Base-by-base conservation (phyloP, 2,329 filamentous ascomycete species). In the Teratosphaeria nubilosa region DNA sequence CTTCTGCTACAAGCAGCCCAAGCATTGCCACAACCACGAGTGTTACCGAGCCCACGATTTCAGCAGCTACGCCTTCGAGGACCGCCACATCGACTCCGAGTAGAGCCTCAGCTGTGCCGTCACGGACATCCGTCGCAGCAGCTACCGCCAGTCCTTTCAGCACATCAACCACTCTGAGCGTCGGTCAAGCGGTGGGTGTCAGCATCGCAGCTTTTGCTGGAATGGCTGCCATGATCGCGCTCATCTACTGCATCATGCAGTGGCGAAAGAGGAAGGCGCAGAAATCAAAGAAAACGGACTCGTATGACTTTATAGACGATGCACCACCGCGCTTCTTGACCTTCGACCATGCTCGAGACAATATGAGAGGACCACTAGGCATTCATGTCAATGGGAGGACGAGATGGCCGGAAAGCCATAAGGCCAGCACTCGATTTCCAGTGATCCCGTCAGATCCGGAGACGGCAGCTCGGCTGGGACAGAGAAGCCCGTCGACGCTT, bases 281-380 rank as follows among this genome's bases (percentile, higher is more conserved):
- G 48, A 22, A 59, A 20, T 41, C 56, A 9, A 56, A 51, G 3
- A 55, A 50, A 11, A 56, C 57, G 20, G 57, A 67, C 16, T 70
- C 68, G n/a, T 71, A 69, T 50, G 70, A 72, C 56, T 72, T 72
- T 55, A 59, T 68, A 13, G 69, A 71, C 58, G 64, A 70, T 32
- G 64, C 61, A 10, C 65, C 70, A 22, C 61, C 68, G 9, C 62
- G 63, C 1, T 62, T 64, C 41, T 64, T 66, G 25, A 62, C 61
- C 9, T 65, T 64, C 53, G 62, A 59, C 22, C 54, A 63, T 48
- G 59, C 56, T 24, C 31, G 58, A 53, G 52, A 56, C 13, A 60
- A 64, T 56, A 51, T 61, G 6, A 51, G 59, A 53, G 62, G 58
- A 11, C 63, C 59, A 27, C 50, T 58, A 7, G 57, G 57, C 45